Percentiles rank a stretch among this genome's conserved stretches.
Conservation (phyloP, 495 filamentous ascomycete genomes). For the Talaromyces thailandensis region DNA sequence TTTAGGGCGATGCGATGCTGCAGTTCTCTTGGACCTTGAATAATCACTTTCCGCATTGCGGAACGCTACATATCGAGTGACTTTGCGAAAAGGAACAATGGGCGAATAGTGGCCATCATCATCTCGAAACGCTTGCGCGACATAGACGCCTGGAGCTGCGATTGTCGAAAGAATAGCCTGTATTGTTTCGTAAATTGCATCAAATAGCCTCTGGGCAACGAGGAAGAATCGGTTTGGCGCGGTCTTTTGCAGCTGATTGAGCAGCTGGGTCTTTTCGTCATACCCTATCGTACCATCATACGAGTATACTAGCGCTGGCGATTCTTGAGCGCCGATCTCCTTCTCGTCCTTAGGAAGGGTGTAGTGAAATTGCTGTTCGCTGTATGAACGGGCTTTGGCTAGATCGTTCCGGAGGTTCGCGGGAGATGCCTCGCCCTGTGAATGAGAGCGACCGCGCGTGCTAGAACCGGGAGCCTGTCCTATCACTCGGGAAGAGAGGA, state of each 20-base stretch:
- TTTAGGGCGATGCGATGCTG: constrained; percentile 14
- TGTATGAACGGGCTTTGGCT: constrained; percentile 40
- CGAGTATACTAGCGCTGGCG: constrained; percentile 12
- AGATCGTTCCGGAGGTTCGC: constrained; percentile 25
- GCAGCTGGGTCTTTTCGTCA: constrained; percentile 63
- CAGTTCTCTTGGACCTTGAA: constrained; percentile 14
- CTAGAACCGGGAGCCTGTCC: constrained; percentile 42
- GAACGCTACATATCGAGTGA: constrained; percentile 36
- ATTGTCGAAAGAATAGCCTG: constrained; percentile 71
- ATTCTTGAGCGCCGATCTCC: constrained; percentile 23
- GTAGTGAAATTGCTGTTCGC: constrained; percentile 29
- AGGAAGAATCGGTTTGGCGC: constrained; percentile 40
- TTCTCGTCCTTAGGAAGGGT: constrained; percentile 26
- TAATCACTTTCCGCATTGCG: background rate
- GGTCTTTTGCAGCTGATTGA: constrained; percentile 33
- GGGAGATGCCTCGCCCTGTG: constrained; percentile 45
- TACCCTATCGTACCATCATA: constrained; percentile 18
- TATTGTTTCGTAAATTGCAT: constrained; percentile 55
- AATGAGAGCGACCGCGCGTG: constrained; percentile 57
- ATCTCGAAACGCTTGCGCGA: constrained; percentile 73
- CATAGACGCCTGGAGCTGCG: constrained; percentile 67
- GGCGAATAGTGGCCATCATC: constrained; percentile 72
- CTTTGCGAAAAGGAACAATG: constrained; percentile 48
- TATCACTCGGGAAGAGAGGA: constrained; percentile 80
- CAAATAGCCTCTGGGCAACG: constrained; percentile 36